Evolutionary conservation across 2,329 filamentous ascomycete genomes (phyloP).

Genomic region (Exophiala sideris): DNA sequence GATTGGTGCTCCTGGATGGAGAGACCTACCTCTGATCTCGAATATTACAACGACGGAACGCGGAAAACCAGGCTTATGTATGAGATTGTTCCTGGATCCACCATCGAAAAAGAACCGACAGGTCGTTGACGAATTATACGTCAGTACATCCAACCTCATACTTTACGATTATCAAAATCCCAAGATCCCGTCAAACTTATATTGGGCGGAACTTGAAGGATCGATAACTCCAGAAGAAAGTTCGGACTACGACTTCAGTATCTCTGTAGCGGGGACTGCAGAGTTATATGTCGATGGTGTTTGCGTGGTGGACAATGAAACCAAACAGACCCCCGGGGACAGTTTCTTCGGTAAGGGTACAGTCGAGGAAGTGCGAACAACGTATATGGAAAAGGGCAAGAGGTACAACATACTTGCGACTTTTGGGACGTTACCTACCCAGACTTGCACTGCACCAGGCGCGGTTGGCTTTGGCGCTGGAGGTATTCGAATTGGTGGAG

Average conservation of each 20-base stretch:
- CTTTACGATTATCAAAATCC: conserved; percentile 56
- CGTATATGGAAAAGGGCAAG: conserved; percentile 57
- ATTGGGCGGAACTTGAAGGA: conserved; percentile 61
- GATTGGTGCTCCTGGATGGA: conserved; percentile 63
- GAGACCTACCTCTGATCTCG: conserved; percentile 59
- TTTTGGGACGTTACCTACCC: conserved; percentile 58
- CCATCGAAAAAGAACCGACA: conserved; percentile 48
- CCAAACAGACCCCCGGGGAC: conserved; percentile 60
- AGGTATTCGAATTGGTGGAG: conserved; percentile 61
- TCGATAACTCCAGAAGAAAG: conserved; percentile 59
- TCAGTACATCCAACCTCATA: conserved; percentile 44
- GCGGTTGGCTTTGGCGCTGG: conserved; percentile 54
- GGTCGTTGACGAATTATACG: conserved; percentile 50
- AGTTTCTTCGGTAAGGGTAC: conserved; percentile 66
- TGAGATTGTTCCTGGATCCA: conserved; percentile 61
- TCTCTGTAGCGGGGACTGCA: conserved; percentile 63
- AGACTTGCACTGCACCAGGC: conserved; percentile 50
- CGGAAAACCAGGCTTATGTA: conserved; percentile 57
- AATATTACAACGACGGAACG: conserved; percentile 49
- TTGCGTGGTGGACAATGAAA: conserved; percentile 63
- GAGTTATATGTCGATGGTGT: conserved; percentile 61
- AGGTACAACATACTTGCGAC: conserved; percentile 59
- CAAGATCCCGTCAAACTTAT: conserved; percentile 47
- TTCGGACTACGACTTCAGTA: conserved; percentile 61
- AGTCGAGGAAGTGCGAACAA: conserved; percentile 58